Evolutionary conservation across 257 asterid species (phyloP), one percentile per base, ranked within the genome.

Genomic region (Rhazya stricta): DNA sequence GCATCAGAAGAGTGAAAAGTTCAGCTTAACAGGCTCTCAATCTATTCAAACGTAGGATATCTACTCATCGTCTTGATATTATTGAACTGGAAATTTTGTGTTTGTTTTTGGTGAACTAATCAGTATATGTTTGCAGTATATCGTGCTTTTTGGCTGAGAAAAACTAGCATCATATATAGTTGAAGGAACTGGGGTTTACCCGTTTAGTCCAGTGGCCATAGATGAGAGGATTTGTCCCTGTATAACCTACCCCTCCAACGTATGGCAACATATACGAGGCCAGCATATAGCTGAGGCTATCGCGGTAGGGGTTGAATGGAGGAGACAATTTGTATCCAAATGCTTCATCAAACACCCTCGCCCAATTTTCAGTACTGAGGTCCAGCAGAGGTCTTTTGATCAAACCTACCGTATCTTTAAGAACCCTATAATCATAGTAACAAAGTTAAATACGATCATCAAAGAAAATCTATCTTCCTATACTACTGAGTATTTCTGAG

Each of bases 341-440:
- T 71, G 92, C 92, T 36, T 81, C 81, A 67, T 88, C 53, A 3
- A 87, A 19, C 5, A 86, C 1, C 67, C 48, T 74, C 1, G 81
- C 89, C 73, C 85, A 87, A 72, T 74, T 75, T 41, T 46, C 45
- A 15, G 85, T 79, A 61, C 89, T 76, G 0, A 85, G 91, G 91
- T 72, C 88, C 75, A 79, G 57, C 89, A 73, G 0, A 85, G 91
- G 91, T 72, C 88, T 77, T 21, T 85, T 82, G 67, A 87, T 74
- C 39, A 81, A 82, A 39, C 91, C 85, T 1, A 85, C 82, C 0
- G 85, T 80, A 36, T 77, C 71, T 48, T 72, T 81, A 13, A 88
- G 60, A 3, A 86, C 87, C 77, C 89, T 87, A 76, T 69, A 39
- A 16, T 37, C 21, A n/a, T 12, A n/a, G n/a, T n/a, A n/a, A n/a